These are phyloP conservation scores for Pseudonectria buxi DNA, from an alignment of 2,329 filamentous ascomycete genomes.

Conservation along the genomic window DNA sequence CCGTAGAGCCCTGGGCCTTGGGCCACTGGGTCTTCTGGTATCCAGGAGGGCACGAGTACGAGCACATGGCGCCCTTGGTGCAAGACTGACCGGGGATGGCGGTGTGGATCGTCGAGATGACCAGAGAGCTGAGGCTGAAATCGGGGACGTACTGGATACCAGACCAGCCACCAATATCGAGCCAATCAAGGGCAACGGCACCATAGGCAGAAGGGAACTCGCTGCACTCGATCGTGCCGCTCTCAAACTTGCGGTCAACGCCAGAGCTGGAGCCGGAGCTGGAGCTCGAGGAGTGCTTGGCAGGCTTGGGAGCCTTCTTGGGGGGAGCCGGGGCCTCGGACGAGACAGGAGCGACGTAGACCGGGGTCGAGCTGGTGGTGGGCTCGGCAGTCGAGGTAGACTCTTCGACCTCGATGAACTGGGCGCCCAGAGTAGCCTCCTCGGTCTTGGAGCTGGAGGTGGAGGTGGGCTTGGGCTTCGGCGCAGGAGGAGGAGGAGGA, in stretches of 20 bases:
- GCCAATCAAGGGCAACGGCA: conserved; percentile 62
- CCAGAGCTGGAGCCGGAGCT: conserved; percentile 37
- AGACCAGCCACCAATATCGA: conserved; percentile 67
- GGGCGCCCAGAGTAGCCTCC: conserved; percentile 30
- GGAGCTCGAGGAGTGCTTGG: conserved; percentile 13
- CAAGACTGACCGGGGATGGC: conserved; percentile 57
- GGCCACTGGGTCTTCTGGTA: conserved; percentile 95
- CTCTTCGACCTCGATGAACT: conserved; percentile 45
- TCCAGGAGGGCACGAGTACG: conserved; percentile 85
- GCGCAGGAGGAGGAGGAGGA: conserved; percentile 34
- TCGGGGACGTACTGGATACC: conserved; percentile 63
- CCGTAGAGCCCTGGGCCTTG: conserved; percentile 63
- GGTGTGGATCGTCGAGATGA: conserved; percentile 61
- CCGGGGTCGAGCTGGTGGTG: conserved; percentile 15
- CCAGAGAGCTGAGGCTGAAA: conserved; percentile 39
- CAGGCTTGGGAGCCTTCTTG: conserved; percentile 15
- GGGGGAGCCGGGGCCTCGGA: conserved; percentile 14
- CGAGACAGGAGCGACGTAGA: conserved; percentile 6
- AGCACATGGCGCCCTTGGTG: conserved; percentile 65
- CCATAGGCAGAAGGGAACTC: conserved; percentile 77
- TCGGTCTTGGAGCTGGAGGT: conserved; percentile 28
- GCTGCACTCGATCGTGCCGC: conserved; percentile 63
- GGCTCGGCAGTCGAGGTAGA: conserved; percentile 27
- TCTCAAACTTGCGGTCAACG: conserved; percentile 64
- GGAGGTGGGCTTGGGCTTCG: conserved; percentile 28